Evolutionary conservation across 208 protist genomes (phyloP).

Genomic region (Trypanosoma scelopori): DNA sequence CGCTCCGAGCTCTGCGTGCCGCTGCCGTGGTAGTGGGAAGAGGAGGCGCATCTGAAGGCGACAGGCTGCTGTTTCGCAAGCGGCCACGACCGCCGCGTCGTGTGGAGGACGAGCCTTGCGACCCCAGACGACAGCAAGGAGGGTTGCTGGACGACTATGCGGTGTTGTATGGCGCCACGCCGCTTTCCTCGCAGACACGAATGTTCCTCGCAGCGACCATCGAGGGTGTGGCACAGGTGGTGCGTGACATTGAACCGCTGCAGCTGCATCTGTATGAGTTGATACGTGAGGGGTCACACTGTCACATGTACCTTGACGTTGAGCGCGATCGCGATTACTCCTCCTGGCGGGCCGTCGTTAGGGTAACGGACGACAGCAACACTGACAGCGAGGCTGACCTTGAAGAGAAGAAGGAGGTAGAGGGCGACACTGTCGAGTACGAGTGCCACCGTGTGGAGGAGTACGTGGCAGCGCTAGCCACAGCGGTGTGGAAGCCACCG

Average conservation of each 20-base stretch:
- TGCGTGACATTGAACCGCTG: slow-evolving; percentile 34
- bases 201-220: slow-evolving; percentile 74
- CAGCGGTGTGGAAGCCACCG: slow-evolving; percentile 22
- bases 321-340: slow-evolving; percentile 57
- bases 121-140: not conserved
- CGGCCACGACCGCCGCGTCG: not conserved
- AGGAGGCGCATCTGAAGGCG: not conserved
- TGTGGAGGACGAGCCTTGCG: not conserved
- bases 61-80: not conserved
- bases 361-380: slow-evolving; percentile 21
- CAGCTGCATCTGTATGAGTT: slow-evolving; percentile 88
- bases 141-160: slow-evolving; percentile 36
- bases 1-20: slow-evolving; percentile 5
- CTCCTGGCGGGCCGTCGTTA: slow-evolving; percentile 12
- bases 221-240: slow-evolving; percentile 30
- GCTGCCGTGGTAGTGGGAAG: slow-evolving; percentile 15
- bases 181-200: slow-evolving; percentile 64
- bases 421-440: slow-evolving; percentile 6
- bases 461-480: slow-evolving; percentile 16
- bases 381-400: slow-evolving; percentile 18
- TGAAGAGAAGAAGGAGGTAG: too few species aligned
- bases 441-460: not conserved
- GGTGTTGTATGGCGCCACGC: slow-evolving; percentile 57
- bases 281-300: slow-evolving; percentile 63
- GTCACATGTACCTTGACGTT: slow-evolving; percentile 89